Percentiles rank a stretch among this genome's conserved stretches.
These are phyloP conservation scores for Avena sativa DNA, from an alignment of 176 grass and related monocot species.

Conservation along the genomic window DNA sequence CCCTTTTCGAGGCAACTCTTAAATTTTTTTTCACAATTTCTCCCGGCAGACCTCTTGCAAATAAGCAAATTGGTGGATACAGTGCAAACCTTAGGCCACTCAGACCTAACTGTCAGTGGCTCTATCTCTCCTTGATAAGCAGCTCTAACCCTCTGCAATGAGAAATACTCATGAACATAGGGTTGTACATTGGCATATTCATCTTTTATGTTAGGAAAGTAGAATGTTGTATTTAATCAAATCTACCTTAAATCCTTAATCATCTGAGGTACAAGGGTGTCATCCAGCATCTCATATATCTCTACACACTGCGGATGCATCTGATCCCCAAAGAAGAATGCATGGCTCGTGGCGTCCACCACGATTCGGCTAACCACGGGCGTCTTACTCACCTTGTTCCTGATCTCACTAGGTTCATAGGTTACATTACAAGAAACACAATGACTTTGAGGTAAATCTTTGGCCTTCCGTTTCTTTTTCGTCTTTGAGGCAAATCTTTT, in stretches of 20 bases:
- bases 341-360: slow-evolving; percentile 41
- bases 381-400: slow-evolving; percentile 39
- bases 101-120: background rate
- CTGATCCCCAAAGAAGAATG: slow-evolving; percentile 54
- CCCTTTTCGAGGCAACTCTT: background rate
- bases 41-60: background rate
- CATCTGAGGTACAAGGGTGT: slow-evolving; percentile 55
- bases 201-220: background rate
- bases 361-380: slow-evolving; percentile 54
- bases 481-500: no score
- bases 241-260: background rate
- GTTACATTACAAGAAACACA: no score
- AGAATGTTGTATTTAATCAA: background rate
- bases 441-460: no score
- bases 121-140: background rate
- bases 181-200: background rate
- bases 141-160: background rate
- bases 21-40: background rate
- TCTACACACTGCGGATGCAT: slow-evolving; percentile 42
- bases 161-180: background rate
- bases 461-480: no score
- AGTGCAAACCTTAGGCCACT: background rate
- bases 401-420: no score
- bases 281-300: slow-evolving; percentile 59
- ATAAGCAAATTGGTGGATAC: background rate